phyloP scores from a whole-genome alignment of 768 basidiomycete genomes.

The Lactifluus subvellereus region DNA sequence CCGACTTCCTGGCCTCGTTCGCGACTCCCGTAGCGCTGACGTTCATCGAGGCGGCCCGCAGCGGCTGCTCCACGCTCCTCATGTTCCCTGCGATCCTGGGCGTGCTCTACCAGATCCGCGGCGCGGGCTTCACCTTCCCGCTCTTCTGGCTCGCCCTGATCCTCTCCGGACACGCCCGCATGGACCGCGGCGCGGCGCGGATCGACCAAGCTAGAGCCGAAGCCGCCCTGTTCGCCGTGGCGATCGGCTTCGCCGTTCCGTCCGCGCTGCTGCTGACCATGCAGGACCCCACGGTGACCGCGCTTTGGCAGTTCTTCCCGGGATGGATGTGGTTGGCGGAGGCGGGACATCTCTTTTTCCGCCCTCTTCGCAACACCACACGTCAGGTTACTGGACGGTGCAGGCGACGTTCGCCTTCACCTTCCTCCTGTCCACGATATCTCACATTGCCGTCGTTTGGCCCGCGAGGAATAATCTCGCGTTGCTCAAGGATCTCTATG shows the following conservation, averaged over 20 bases:
- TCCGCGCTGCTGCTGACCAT: slow-evolving; percentile 12
- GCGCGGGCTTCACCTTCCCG: slow-evolving; percentile 16
- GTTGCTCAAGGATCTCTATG: slow-evolving; percentile 11
- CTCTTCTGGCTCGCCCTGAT: slow-evolving; percentile 20
- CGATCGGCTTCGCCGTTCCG: slow-evolving; percentile 13
- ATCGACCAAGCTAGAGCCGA: slow-evolving; percentile 23
- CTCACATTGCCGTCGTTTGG: slow-evolving; percentile 13
- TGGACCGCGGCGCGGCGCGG: background rate
- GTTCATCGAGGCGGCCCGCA: slow-evolving; percentile 21
- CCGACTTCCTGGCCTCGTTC: slow-evolving; percentile 11
- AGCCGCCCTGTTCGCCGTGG: slow-evolving; percentile 19
- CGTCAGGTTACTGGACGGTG: slow-evolving; percentile 21
- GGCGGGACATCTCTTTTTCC: slow-evolving; percentile 18
- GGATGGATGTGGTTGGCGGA: slow-evolving; percentile 14
- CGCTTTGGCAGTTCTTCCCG: slow-evolving; percentile 22
- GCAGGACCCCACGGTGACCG: slow-evolving; percentile 20
- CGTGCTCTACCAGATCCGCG: slow-evolving; percentile 11
- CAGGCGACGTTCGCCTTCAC: slow-evolving; percentile 19
- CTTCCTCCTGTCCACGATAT: slow-evolving; percentile 12
- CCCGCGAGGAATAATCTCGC: background rate
- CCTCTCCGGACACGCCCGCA: slow-evolving; percentile 15
- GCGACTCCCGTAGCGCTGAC: slow-evolving; percentile 13
- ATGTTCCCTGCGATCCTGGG: slow-evolving; percentile 11
- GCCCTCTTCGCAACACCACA: slow-evolving; percentile 12
- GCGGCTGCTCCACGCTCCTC: slow-evolving; percentile 5